These are phyloP conservation scores for Gonium pectorale DNA, from an alignment of 139 green algal genomes.

Conservation along the genomic window DNA sequence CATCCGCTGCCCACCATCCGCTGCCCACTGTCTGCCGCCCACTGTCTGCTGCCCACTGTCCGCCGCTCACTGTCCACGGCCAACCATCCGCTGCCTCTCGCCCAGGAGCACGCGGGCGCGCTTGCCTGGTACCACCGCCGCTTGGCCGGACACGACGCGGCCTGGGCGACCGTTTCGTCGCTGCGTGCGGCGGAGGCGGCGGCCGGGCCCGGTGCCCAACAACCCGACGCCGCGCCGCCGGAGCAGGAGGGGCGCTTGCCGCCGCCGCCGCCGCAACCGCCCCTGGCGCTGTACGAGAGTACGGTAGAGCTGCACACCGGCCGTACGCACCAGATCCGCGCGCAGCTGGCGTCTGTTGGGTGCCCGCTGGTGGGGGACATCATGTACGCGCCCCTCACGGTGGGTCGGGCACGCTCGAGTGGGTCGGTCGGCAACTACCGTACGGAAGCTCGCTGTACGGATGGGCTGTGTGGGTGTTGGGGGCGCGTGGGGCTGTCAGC, in stretches of 20 bases:
- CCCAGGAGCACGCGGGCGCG: conserved; percentile 4
- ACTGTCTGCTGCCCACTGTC: background rate
- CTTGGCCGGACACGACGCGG: background rate
- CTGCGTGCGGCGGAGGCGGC: background rate
- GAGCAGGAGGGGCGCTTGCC: background rate
- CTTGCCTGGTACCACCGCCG: conserved; percentile 5
- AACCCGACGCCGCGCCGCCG: background rate
- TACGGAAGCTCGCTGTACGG: no score
- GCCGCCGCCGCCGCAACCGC: background rate
- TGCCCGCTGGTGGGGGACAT: conserved; percentile 49
- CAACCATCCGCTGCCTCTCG: background rate
- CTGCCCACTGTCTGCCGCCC: background rate
- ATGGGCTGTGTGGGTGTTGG: no score
- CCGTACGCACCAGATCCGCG: conserved; percentile 60
- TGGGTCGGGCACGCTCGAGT: no score
- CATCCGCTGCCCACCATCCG: background rate
- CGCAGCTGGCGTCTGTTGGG: conserved; percentile 50
- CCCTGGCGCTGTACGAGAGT: conserved; percentile 20
- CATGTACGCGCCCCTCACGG: conserved; percentile 48
- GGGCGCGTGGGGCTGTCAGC: no score
- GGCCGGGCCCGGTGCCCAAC: no score
- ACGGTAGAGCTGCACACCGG: conserved; percentile 52
- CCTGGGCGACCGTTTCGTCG: background rate
- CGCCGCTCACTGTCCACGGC: background rate
- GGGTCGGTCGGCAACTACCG: no score